A percentile compares a stretch with the other conserved stretches of the same genome.
These are phyloP conservation scores for Amylocystis lapponica DNA, from an alignment of 768 basidiomycete species.

Conservation along the genomic window DNA sequence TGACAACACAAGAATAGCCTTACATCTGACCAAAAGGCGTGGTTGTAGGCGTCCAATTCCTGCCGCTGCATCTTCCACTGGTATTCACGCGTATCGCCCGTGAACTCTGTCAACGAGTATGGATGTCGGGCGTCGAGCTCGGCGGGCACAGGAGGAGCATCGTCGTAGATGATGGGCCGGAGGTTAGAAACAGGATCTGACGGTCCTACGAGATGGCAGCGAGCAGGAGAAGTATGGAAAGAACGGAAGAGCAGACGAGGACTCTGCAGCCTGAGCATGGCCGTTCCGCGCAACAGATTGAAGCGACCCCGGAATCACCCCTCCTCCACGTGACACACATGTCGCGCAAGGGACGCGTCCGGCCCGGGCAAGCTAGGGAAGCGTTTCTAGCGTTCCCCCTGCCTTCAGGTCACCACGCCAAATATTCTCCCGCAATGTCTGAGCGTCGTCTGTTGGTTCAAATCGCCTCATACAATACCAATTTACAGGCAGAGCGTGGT, in stretches of 20 bases:
- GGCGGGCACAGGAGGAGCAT: conserved; percentile 33
- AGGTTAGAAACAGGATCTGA: conserved; percentile 77
- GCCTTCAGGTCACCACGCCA: too few relatives aligned
- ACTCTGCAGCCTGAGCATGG: conserved; percentile 11
- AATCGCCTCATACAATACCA: conserved; percentile 88
- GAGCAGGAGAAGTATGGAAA: conserved; percentile 10
- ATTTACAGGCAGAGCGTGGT: conserved; percentile 70
- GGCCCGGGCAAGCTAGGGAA: too few relatives aligned
- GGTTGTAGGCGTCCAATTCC: conserved; percentile 69
- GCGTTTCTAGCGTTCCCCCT: too few relatives aligned
- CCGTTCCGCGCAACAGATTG: conserved; percentile 7
- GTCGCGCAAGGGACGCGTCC: too few relatives aligned
- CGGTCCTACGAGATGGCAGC: conserved; percentile 51
- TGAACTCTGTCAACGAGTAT: conserved; percentile 76
- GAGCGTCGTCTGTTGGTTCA: conserved; percentile 52
- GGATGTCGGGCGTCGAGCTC: conserved; percentile 42
- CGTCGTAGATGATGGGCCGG: conserved; percentile 73
- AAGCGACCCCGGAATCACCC: too few relatives aligned
- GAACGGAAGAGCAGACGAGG: conserved; percentile 5
- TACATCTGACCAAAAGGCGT: conserved; percentile 79
- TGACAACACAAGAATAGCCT: conserved; percentile 22
- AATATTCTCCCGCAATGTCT: conserved; percentile 9
- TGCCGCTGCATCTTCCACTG: conserved; percentile 69
- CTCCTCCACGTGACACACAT: neutral
- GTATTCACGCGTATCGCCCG: conserved; percentile 42